Percentiles rank a stretch among this genome's conserved stretches.
Evolutionary conservation across 2,329 filamentous ascomycete species (phyloP).

Genomic region (Trichoderma sp.): DNA sequence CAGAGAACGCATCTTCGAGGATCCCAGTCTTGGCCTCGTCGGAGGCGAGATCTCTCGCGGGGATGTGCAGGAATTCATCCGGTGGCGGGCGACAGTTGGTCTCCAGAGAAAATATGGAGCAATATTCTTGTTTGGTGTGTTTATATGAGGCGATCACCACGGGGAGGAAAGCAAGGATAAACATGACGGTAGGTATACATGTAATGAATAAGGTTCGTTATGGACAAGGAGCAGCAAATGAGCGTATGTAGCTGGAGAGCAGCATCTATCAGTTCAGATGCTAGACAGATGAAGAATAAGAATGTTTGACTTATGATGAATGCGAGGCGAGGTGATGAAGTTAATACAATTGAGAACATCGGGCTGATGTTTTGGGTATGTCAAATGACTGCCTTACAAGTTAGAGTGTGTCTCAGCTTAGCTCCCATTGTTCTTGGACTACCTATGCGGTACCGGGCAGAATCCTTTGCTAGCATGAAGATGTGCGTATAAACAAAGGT

Average conservation of each 20-base stretch:
- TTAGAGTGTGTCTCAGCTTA: not conserved
- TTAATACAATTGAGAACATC: not conserved
- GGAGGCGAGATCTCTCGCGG: not conserved
- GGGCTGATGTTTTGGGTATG: not conserved
- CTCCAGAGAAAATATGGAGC: not conserved
- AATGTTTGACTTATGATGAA: not conserved
- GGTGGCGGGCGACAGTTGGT: not conserved
- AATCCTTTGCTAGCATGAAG: not conserved
- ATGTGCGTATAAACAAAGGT: not conserved
- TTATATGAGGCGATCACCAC: not conserved
- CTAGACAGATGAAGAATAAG: not conserved
- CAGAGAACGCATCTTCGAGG: constrained; percentile 57
- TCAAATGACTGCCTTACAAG: not conserved
- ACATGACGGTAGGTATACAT: not conserved
- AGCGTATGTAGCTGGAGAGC: not conserved
- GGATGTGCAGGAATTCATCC: not conserved
- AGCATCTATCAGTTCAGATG: not conserved
- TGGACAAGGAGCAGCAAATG: not conserved
- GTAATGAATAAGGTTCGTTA: not conserved
- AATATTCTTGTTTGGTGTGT: not conserved
- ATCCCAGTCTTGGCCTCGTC: constrained; percentile 24
- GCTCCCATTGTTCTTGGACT: not conserved
- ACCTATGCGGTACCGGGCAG: not conserved
- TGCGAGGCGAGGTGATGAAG: not conserved
- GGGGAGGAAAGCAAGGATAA: not conserved